Conservation (phyloP, 257 asterid species). For the Voacanga thouarsii region DNA sequence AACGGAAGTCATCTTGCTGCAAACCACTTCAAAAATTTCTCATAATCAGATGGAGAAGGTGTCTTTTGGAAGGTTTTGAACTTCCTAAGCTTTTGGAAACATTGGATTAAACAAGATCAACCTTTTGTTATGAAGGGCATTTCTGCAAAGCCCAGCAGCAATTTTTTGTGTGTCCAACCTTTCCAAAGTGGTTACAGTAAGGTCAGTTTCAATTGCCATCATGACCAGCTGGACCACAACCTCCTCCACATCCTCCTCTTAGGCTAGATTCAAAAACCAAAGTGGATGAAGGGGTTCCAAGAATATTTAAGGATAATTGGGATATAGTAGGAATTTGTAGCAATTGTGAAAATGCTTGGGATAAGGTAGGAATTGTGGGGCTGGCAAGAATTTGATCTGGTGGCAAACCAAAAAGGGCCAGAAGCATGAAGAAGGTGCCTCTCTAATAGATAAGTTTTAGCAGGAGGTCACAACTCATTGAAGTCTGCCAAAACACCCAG, state of each 20-base stretch:
- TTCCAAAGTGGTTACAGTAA: not conserved
- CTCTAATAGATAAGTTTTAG: not conserved
- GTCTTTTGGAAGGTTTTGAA: too few relatives aligned
- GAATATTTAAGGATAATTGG: not conserved
- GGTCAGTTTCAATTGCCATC: not conserved
- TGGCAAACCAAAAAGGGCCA: not conserved
- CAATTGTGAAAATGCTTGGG: not conserved
- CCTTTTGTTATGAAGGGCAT: too few relatives aligned
- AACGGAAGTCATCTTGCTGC: too few relatives aligned
- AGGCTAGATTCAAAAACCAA: not conserved
- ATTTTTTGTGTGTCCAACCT: not conserved
- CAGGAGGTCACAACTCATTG: not conserved
- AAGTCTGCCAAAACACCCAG: not conserved
- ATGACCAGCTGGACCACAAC: not conserved
- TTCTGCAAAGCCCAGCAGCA: not conserved
- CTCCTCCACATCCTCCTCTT: not conserved
- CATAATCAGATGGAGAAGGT: not conserved
- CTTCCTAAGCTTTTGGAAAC: too few relatives aligned
- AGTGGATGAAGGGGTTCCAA: not conserved
- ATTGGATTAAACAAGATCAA: too few relatives aligned
- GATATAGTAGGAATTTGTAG: too few relatives aligned
- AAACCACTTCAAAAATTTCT: not conserved
- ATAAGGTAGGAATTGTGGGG: not conserved
- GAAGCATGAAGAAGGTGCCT: not conserved
- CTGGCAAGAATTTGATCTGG: not conserved